Conservation (phyloP, 2,329 filamentous ascomycete genomes). For the Tolypocladium inflatum region DNA sequence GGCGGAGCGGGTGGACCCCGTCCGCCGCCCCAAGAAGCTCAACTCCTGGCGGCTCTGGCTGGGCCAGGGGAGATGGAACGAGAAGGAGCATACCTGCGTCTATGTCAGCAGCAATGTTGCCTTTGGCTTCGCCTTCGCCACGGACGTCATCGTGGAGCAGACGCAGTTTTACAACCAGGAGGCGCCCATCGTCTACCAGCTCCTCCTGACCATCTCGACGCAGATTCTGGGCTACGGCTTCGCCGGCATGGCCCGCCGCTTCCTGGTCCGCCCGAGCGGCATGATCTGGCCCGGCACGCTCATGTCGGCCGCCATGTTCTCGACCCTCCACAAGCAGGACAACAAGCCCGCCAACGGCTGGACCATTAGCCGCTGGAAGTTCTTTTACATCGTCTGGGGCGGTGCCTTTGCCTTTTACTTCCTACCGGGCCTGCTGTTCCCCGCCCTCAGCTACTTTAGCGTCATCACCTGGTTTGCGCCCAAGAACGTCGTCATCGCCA, state of each 20-base stretch:
- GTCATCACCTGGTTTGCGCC: slow-evolving; percentile 84
- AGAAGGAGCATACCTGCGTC: slow-evolving; percentile 81
- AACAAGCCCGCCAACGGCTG: slow-evolving; percentile 76
- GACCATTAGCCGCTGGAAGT: slow-evolving; percentile 73
- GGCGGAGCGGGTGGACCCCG: slow-evolving; percentile 8
- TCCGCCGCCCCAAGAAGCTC: slow-evolving; percentile 15
- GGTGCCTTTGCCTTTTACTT: slow-evolving; percentile 76
- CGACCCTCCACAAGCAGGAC: slow-evolving; percentile 73
- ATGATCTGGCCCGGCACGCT: slow-evolving; percentile 91
- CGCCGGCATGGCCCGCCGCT: slow-evolving; percentile 70
- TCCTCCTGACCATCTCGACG: slow-evolving; percentile 75
- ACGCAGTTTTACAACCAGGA: slow-evolving; percentile 83
- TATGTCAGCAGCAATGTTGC: slow-evolving; percentile 87
- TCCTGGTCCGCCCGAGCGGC: slow-evolving; percentile 73
- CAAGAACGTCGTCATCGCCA: slow-evolving; percentile 75
- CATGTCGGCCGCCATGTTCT: slow-evolving; percentile 85
- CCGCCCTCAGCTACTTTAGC: slow-evolving; percentile 80
- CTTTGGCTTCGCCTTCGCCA: slow-evolving; percentile 83
- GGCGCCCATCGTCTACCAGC: slow-evolving; percentile 65
- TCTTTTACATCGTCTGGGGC: slow-evolving; percentile 68
- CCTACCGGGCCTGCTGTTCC: slow-evolving; percentile 71
- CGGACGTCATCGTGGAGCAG: slow-evolving; percentile 84
- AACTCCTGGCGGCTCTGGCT: slow-evolving; percentile 59
- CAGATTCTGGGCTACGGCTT: slow-evolving; percentile 83
- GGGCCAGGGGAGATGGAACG: slow-evolving; percentile 73